phyloP scores from a whole-genome alignment of 768 basidiomycete genomes.

The Rhizopogon roseolus region DNA sequence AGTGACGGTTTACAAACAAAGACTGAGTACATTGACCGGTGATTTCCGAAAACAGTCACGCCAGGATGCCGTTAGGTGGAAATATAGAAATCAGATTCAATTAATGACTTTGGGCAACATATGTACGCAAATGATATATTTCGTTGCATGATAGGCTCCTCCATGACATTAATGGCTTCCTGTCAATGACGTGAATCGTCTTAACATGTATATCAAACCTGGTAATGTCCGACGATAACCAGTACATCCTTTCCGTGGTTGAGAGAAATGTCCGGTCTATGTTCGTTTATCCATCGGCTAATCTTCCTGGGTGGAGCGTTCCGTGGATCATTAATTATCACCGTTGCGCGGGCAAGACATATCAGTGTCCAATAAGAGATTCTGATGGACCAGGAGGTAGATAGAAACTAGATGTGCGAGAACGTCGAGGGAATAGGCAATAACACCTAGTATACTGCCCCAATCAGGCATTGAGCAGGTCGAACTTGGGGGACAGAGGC shows the following conservation, averaged over 20 bases:
- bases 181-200: constrained; percentile 6
- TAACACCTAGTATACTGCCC: background rate
- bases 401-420: background rate
- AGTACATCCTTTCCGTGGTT: background rate
- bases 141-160: constrained; percentile 11
- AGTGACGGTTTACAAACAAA: constrained; percentile 25
- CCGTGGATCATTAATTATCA: background rate
- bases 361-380: constrained; percentile 1
- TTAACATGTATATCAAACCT: constrained; percentile 9
- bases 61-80: constrained; percentile 29
- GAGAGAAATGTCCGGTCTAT: constrained; percentile 6
- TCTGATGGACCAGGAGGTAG: constrained; percentile 4
- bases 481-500: no score
- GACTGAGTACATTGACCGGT: constrained; percentile 15
- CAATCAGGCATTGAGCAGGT: background rate
- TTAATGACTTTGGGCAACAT: background rate
- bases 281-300: constrained; percentile 5
- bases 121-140: constrained; percentile 24
- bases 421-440: background rate
- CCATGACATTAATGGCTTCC: constrained; percentile 42
- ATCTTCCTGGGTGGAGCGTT: background rate
- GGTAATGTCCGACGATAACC: constrained; percentile 6
- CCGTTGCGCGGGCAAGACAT: background rate
- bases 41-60: constrained; percentile 27
- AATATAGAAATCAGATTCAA: background rate